Evolutionary conservation across 257 asterid species (phyloP).

Genomic region (Lavandula angustifolia): DNA sequence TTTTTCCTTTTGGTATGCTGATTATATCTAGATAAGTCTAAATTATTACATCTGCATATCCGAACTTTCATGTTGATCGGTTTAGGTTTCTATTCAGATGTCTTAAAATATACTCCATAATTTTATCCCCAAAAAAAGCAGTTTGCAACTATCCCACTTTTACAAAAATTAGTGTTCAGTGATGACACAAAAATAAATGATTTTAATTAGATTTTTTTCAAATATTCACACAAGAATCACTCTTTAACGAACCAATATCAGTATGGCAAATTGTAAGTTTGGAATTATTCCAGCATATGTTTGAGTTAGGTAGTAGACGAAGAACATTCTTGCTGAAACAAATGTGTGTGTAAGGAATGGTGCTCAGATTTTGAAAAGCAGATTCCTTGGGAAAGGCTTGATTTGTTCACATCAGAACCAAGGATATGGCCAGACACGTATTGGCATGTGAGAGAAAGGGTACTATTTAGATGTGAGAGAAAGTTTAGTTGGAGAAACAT

Average conservation of each 20-base stretch:
- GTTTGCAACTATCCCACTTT: background rate
- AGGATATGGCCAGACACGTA: background rate
- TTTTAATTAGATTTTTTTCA: background rate
- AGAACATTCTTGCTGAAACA: background rate
- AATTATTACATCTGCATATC: background rate
- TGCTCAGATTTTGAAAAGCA: no score
- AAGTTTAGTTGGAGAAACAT: no score
- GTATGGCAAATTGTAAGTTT: background rate
- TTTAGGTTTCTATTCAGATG: no score
- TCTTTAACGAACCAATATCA: conserved; percentile 3
- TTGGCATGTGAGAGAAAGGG: background rate
- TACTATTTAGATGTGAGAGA: background rate
- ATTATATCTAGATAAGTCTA: background rate
- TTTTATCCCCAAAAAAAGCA: no score
- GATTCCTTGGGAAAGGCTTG: background rate
- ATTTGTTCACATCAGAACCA: conserved; percentile 16
- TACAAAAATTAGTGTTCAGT: background rate
- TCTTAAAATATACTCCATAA: no score
- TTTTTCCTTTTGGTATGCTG: no score
- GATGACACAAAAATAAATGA: background rate
- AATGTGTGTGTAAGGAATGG: background rate
- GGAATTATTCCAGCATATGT: conserved; percentile 24
- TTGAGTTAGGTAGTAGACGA: no score
- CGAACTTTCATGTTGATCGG: background rate
- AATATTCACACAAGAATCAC: conserved; percentile 24